Evolutionary conservation across 495 filamentous ascomycete species (phyloP), one percentile per base, ranked within the genome.

Genomic region (Penicillium roqueforti): DNA sequence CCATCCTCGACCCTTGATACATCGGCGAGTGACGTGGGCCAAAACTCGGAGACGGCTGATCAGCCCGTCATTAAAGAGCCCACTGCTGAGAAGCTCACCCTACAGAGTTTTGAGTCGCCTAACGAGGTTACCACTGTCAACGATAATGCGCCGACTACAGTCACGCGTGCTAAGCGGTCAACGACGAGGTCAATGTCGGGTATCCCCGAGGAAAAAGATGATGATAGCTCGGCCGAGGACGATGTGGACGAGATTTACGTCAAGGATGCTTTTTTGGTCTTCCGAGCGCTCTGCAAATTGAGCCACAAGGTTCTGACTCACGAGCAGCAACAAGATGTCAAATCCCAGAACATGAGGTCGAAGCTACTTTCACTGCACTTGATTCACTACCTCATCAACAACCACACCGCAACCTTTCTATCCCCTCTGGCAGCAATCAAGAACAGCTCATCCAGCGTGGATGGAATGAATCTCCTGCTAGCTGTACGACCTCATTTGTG

Each of bases 171-270:
- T 47, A 89, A 86, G 38, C 75, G 80, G 56, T 81, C 69, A 54
- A 58, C 74, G 23, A 58, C 75, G 3, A 80, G 86, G 48, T 70
- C 72, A 6, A 60, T 69, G 2, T 87, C 88, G 2, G 80, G 85
- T 20, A 60, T 59, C 6, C 61, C 65, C 1, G 75, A 77, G 48
- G 68, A 79, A 36, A 60, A 64, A 55, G 79, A 76, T 49, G 81
- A 70, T 48, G 76, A 85, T 39, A 70, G 70, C 9, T 73, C 79
- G 1, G 77, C 83, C 8, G 91, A 96, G 53, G 95, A 97, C 39
- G 90, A 93, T 53, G 91, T 96, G 57, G 95, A 97, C 63, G 95
- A 99, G 60, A 87, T 97, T 6, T 97, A 92, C 63, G 87, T 96
- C 51, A 89, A 92, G 61, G 95, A 99, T 69, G 90, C 95, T 13